Conservation (phyloP, 495 filamentous ascomycete species). For the Viridothelium virens region DNA sequence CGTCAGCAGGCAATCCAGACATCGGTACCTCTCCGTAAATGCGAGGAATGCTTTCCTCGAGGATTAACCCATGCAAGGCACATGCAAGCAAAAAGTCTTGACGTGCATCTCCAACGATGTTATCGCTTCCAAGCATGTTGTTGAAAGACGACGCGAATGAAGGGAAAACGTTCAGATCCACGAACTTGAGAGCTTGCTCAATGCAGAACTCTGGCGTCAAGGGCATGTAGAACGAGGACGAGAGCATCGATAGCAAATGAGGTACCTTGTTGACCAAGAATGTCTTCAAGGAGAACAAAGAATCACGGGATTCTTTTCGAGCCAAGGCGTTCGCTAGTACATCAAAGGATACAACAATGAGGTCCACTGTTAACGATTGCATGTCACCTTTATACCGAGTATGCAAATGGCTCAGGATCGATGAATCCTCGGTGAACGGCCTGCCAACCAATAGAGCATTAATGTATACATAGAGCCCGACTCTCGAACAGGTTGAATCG, state of each 20-base stretch:
- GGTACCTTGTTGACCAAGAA: constrained; percentile 78
- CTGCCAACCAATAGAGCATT: constrained; percentile 72
- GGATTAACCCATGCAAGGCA: constrained; percentile 73
- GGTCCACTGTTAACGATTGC: constrained; percentile 64
- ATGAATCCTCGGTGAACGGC: constrained; percentile 73
- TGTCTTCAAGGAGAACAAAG: constrained; percentile 72
- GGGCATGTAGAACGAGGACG: constrained; percentile 44
- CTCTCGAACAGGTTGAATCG: constrained; percentile 55
- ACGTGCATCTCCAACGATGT: constrained; percentile 70
- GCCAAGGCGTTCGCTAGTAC: constrained; percentile 79
- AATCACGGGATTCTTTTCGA: constrained; percentile 62
- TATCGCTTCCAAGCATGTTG: constrained; percentile 57
- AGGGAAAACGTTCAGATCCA: constrained; percentile 73
- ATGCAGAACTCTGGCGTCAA: constrained; percentile 71
- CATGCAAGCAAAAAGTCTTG: constrained; percentile 93
- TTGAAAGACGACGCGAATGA: constrained; percentile 75
- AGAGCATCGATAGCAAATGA: neutral
- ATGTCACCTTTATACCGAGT: constrained; percentile 79
- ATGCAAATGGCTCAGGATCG: constrained; percentile 68
- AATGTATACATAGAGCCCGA: constrained; percentile 85
- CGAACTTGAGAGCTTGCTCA: constrained; percentile 63
- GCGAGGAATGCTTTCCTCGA: constrained; percentile 66
- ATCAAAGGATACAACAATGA: constrained; percentile 84
- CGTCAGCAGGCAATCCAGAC: constrained; percentile 65
- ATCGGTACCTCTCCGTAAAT: constrained; percentile 82